These are phyloP conservation scores for Rubroboletus pulcherrimus DNA, from an alignment of 768 basidiomycete species.

Conservation along the genomic window DNA sequence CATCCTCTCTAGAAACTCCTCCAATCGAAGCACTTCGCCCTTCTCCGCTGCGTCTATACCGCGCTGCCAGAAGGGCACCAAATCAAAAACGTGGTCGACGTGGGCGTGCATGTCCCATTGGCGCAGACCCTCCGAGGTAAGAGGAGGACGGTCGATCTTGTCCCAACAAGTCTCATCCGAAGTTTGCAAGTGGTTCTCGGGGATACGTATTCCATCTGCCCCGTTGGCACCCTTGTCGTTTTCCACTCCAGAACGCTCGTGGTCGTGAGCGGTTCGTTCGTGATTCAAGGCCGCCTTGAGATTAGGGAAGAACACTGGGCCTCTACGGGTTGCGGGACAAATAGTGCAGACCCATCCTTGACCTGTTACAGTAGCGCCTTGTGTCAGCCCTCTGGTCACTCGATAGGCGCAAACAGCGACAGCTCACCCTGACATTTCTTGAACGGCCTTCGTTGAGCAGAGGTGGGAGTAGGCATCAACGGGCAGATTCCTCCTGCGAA, in stretches of 20 bases:
- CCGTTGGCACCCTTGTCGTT: neutral
- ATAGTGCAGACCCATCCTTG: conserved; percentile 33
- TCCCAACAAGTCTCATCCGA: conserved; percentile 27
- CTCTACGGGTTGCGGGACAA: conserved; percentile 25
- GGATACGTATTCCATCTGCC: neutral
- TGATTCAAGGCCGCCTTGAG: conserved; percentile 31
- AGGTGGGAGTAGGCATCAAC: conserved; percentile 22
- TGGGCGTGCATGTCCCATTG: conserved; percentile 31
- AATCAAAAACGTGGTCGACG: conserved; percentile 46
- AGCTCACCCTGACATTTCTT: conserved; percentile 24
- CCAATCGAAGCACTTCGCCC: conserved; percentile 41
- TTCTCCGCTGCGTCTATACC: conserved; percentile 46
- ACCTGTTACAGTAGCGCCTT: conserved; percentile 19
- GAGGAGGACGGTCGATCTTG: conserved; percentile 28
- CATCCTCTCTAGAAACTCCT: conserved; percentile 44
- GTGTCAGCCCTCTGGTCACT: neutral
- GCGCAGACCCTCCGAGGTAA: conserved; percentile 27
- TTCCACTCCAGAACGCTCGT: conserved; percentile 10
- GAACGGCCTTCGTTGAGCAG: conserved; percentile 15
- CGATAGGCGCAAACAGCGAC: neutral
- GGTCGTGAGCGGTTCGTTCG: conserved; percentile 23
- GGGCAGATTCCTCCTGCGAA: conserved; percentile 8
- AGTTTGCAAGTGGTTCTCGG: conserved; percentile 9
- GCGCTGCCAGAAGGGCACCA: conserved; percentile 53
- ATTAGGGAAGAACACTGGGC: conserved; percentile 22